Evolutionary conservation across 2,329 filamentous ascomycete genomes (phyloP).

Genomic region (Alternaria sp.): DNA sequence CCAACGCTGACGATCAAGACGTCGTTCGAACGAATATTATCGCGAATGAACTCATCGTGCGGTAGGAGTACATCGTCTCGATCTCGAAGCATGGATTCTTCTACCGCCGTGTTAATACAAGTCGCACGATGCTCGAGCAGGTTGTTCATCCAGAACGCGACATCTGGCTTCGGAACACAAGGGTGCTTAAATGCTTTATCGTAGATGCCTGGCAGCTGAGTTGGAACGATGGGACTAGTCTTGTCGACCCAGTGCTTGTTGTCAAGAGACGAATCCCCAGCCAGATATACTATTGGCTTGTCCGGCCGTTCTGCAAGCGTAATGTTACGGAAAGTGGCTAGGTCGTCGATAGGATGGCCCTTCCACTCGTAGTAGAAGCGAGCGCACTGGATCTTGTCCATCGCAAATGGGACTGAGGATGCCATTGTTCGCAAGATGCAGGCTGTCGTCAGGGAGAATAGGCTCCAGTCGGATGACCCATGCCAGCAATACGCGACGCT

Average conservation of each 20-base stretch:
- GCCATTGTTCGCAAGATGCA: background rate
- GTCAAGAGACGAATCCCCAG: slow-evolving; percentile 49
- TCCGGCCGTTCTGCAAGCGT: slow-evolving; percentile 26
- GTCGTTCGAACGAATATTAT: slow-evolving; percentile 40
- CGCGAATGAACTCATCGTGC: slow-evolving; percentile 46
- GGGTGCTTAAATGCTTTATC: slow-evolving; percentile 28
- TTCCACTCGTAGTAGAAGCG: slow-evolving; percentile 45
- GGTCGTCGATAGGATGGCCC: slow-evolving; percentile 43
- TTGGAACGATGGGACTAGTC: slow-evolving; percentile 9
- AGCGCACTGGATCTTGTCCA: slow-evolving; percentile 26
- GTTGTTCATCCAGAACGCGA: slow-evolving; percentile 49
- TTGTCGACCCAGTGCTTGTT: slow-evolving; percentile 47
- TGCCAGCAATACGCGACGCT: background rate
- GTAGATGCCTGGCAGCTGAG: slow-evolving; percentile 39
- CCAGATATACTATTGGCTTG: slow-evolving; percentile 46
- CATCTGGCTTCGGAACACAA: slow-evolving; percentile 36
- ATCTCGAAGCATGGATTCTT: slow-evolving; percentile 44
- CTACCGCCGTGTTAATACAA: slow-evolving; percentile 45
- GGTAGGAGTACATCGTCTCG: slow-evolving; percentile 33
- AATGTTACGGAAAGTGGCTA: slow-evolving; percentile 33
- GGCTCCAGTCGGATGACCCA: background rate
- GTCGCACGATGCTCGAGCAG: slow-evolving; percentile 40
- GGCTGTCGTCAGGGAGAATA: background rate
- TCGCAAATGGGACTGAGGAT: background rate
- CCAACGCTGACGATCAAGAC: slow-evolving; percentile 47